Conservation (phyloP, 768 basidiomycete species). For the Inosperma sp. region DNA sequence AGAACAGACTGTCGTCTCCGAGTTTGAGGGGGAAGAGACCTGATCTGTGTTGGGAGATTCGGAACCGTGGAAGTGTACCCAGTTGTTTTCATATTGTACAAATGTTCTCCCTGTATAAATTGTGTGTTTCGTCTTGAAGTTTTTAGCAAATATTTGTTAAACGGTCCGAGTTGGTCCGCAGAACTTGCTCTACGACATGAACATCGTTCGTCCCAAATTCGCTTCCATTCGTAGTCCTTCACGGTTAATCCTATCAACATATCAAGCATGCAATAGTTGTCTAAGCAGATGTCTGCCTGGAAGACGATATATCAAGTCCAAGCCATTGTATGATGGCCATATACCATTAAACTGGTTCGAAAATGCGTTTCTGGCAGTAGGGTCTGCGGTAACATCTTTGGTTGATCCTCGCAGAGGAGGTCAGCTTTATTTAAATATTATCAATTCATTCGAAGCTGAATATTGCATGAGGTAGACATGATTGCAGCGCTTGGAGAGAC, state of each 20-base stretch:
- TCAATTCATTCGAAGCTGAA: slow-evolving; percentile 7
- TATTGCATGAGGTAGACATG: slow-evolving; percentile 60
- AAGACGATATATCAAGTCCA: too few species aligned
- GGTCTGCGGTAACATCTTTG: slow-evolving; percentile 80
- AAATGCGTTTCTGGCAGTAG: slow-evolving; percentile 78
- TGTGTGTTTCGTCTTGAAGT: background rate
- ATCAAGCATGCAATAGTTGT: too few species aligned
- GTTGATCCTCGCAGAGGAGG: slow-evolving; percentile 81
- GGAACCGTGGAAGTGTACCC: background rate
- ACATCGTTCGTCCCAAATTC: too few species aligned
- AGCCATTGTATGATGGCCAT: slow-evolving; percentile 69
- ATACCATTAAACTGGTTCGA: slow-evolving; percentile 80
- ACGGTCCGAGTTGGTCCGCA: too few species aligned
- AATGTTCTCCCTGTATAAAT: background rate
- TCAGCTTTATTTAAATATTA: slow-evolving; percentile 32
- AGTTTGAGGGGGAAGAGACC: slow-evolving; percentile 11
- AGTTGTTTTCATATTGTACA: background rate
- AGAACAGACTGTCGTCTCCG: slow-evolving; percentile 9
- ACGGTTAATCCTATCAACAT: too few species aligned
- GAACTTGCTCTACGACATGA: too few species aligned
- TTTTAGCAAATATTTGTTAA: too few species aligned
- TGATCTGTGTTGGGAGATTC: background rate
- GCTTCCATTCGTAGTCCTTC: too few species aligned
- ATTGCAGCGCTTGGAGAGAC: slow-evolving; percentile 92
- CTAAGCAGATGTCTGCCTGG: too few species aligned